Evolutionary conservation across 768 basidiomycete genomes (phyloP).

Genomic region (Mrakia gelida): DNA sequence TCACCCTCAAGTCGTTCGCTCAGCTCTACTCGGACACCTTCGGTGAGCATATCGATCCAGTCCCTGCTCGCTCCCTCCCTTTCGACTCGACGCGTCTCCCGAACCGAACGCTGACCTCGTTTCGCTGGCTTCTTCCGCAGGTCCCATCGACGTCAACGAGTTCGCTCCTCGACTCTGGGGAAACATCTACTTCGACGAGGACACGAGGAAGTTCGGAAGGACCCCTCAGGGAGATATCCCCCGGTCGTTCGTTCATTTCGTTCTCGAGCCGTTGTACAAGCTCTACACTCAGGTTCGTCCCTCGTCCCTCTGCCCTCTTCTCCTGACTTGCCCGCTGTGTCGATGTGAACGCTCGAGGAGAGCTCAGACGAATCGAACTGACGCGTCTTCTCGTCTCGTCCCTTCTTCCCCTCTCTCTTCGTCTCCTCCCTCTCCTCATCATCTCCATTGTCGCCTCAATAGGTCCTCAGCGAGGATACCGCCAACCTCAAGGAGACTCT

Average conservation of each 20-base stretch:
- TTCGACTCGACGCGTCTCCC: neutral
- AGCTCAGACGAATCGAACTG: no score
- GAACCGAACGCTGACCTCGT: neutral
- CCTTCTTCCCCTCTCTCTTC: slow-evolving; percentile 43
- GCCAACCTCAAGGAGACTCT: slow-evolving; percentile 81
- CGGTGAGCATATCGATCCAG: slow-evolving; percentile 59
- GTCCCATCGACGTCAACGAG: slow-evolving; percentile 70
- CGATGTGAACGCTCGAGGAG: no score
- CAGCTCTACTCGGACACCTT: slow-evolving; percentile 93
- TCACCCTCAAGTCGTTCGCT: slow-evolving; percentile 88
- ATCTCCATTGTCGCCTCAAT: no score
- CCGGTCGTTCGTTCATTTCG: slow-evolving; percentile 90
- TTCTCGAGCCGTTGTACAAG: slow-evolving; percentile 94
- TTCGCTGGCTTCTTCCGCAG: slow-evolving; percentile 44
- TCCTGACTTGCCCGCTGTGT: no score
- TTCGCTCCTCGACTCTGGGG: slow-evolving; percentile 95
- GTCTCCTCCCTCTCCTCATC: neutral
- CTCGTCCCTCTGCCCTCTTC: no score
- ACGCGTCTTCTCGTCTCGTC: neutral
- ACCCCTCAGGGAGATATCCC: slow-evolving; percentile 65
- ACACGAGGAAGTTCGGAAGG: slow-evolving; percentile 81
- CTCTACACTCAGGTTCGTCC: slow-evolving; percentile 62
- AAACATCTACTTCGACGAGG: slow-evolving; percentile 86
- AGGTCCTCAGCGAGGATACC: slow-evolving; percentile 84
- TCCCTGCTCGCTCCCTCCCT: no score